Base-by-base conservation (phyloP, 768 basidiomycete species). In the Kwoniella sp. region DNA sequence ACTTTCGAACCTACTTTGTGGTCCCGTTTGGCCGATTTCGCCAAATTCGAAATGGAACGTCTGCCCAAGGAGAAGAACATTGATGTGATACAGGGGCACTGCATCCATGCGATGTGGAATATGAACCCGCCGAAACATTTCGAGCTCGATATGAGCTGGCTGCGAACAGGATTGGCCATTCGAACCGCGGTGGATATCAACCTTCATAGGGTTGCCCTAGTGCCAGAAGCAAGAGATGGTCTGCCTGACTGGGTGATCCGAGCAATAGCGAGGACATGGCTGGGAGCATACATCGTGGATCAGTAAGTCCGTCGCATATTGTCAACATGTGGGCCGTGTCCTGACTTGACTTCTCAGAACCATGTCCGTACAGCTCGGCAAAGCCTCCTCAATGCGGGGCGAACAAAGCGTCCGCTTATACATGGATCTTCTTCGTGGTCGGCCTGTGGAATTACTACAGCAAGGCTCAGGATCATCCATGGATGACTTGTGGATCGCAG, bases 61-160 rank as follows among this genome's bases (percentile, higher is more conserved):
- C 23, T 76, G 12, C 74, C 74, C 11, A 69, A 67, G 58, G 74
- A 76, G 53, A 76, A 76, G 61, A 73, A 71, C 34, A 66, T 76
- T 12, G 74, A 76, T 51, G 73, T 74, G 15, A 63, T 76, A 7
- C 68, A 76, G 66, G 74, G 69, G 2, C 74, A 76, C 54, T 56
- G 73, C 2, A 60, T 76, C 1, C 73, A 76, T 57, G 29, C 68
- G n/a, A 60, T 51, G 29, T 76, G 74, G 74, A 76, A 76, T 53
- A 58, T 76, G 11, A 68, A 73, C 29, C 70, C 68, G 2, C 72
- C 74, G 2, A 70, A 68, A 20, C 47, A 68, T 28, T 76, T 76
- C 47, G 74, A 76, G 58, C 72, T 73, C 25, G 74, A 76, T 41
- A 66, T 72, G 57, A 66, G 72, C 7, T 76, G 73, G 70, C 30